Evolutionary conservation across 495 filamentous ascomycete species (phyloP), one percentile per base, ranked within the genome.

Genomic region (Podospora conica): DNA sequence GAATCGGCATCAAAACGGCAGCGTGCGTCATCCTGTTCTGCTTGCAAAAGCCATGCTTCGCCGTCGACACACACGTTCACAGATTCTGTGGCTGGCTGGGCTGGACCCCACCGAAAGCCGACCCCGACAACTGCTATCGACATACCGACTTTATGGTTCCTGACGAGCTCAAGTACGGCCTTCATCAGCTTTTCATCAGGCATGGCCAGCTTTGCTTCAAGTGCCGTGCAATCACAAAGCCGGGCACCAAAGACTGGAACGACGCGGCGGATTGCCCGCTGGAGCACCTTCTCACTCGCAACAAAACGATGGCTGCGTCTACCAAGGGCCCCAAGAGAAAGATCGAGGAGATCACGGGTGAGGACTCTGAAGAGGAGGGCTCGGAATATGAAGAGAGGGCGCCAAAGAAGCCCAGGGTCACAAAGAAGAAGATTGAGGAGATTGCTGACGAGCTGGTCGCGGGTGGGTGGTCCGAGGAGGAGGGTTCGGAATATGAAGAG

Each of bases 1-100:
- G 94, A 3, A 91, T 98, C 65, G 95, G 93, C 0, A 87, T 91
- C 61, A 98, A 98, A 78, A 96, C 93, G 0, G 90, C 93, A 3
- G 88, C 91, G 9, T 98, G 95, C 68, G 90, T 94, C 15, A 76
- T 90, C 12, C 81, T 94, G 3, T 96, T 96, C 74, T 93, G 90
- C 70, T 83, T 96, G 24, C 85, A 85, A 68, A 84, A 85, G 12
- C 89, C 91, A 0, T 89, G 87, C 73, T 93, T 94, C 70, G 91
- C 92, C 0, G 91, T 96, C 1, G 91, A 95, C 69, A 96, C 91
- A 0, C 91, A 59, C 69, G 91, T 95, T 66, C 88, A 88, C 73
- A 87, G 91, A 21, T 84, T 96, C 64, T 87, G 86, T 71, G 88
- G 87, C 63, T 96, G 92, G 88, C 85, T 98, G 0, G 86, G 87